phyloP scores from a whole-genome alignment of 768 basidiomycete species.

The Pisolithus orientalis region DNA sequence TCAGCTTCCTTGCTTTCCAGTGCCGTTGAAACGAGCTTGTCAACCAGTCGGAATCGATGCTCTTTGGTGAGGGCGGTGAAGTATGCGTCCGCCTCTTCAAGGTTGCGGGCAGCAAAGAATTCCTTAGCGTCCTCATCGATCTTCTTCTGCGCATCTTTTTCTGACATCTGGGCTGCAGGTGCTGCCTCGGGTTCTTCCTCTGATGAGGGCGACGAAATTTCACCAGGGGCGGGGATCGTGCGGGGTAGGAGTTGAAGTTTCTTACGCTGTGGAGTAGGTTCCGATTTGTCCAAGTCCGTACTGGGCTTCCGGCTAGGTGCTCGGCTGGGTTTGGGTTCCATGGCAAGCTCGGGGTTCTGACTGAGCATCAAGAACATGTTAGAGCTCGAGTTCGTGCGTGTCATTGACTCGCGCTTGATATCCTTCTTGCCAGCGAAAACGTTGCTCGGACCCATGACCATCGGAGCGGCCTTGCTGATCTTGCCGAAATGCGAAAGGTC shows the following conservation, averaged over 20 bases:
- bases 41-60: slow-evolving; percentile 61
- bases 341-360: slow-evolving; percentile 49
- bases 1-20: slow-evolving; percentile 81
- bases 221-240: no score
- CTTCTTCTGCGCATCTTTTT: slow-evolving; percentile 49
- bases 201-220: no score
- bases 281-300: not conserved
- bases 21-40: slow-evolving; percentile 65
- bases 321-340: slow-evolving; percentile 51
- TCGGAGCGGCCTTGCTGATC: slow-evolving; percentile 62
- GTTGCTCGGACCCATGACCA: slow-evolving; percentile 79
- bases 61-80: slow-evolving; percentile 20
- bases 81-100: no score
- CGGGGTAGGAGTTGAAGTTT: no score
- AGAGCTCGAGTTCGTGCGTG: slow-evolving; percentile 69
- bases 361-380: slow-evolving; percentile 90
- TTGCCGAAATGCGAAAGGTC: slow-evolving; percentile 87
- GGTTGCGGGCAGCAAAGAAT: no score
- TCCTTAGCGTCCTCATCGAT: no score
- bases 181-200: slow-evolving; percentile 16
- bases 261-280: no score
- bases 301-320: slow-evolving; percentile 41
- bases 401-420: slow-evolving; percentile 64
- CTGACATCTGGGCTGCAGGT: slow-evolving; percentile 41
- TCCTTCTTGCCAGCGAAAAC: slow-evolving; percentile 77